These are phyloP conservation scores for Leccinum olivaceoglutinosum DNA, from an alignment of 1,284 basidiomycete genomes.

Conservation along the genomic window DNA sequence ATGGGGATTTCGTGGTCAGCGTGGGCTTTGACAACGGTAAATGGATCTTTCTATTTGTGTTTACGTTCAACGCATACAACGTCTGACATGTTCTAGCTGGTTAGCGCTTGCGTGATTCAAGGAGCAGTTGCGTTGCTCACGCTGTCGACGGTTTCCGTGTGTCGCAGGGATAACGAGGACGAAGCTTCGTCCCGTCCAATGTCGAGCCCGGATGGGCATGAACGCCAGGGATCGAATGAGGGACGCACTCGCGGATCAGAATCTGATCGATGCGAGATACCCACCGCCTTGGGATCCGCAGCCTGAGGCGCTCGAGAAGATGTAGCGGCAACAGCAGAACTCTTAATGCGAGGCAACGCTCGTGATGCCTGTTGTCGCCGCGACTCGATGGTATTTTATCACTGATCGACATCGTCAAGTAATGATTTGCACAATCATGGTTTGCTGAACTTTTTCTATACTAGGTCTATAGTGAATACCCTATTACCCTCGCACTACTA, in stretches of 20 bases:
- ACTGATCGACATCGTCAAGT: neutral
- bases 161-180: conserved; percentile 72
- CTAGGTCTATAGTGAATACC: too few relatives aligned
- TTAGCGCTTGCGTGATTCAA: conserved; percentile 72
- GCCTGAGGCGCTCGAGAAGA: conserved; percentile 26
- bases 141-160: neutral
- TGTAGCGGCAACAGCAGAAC: conserved; percentile 22
- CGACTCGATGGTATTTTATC: neutral
- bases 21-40: conserved; percentile 75
- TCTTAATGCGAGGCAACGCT: conserved; percentile 11
- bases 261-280: conserved; percentile 63
- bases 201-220: conserved; percentile 68
- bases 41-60: conserved; percentile 16
- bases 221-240: conserved; percentile 59
- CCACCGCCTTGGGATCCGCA: conserved; percentile 71
- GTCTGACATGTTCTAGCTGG: conserved; percentile 2
- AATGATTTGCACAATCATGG: neutral
- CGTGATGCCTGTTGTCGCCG: conserved; percentile 5
- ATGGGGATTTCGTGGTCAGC: conserved; percentile 63
- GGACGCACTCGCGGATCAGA: conserved; percentile 69
- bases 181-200: conserved; percentile 70
- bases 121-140: conserved; percentile 47
- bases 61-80: neutral
- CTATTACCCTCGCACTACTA: too few relatives aligned
- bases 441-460: conserved; percentile 8